Base-by-base conservation (phyloP, 257 asterid species). In the Gentiana straminea region DNA sequence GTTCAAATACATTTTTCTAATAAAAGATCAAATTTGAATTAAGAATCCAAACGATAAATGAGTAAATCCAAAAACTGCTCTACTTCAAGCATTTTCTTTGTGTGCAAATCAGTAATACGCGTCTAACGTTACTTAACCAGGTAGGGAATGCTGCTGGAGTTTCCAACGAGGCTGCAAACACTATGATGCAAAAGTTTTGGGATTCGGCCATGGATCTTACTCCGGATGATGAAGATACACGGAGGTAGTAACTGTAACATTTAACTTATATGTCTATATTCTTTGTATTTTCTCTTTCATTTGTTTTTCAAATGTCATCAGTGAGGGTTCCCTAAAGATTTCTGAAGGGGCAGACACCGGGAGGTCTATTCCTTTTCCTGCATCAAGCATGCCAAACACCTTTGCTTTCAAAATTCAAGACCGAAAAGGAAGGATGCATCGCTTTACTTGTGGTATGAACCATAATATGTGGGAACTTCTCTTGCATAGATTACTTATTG, bases 331-430 rank as follows among this genome's bases (percentile, higher is more conserved):
- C 45, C 67, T 83, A 76, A 88, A 80, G 79, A 37, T 84, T 77
- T 71, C 84, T 65, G 97, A 92, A 41, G 97, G 77, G 34, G 86
- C 79, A 35, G 95, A 92, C 46, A 79, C 86, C 4, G 93, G 84
- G 56, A 73, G 68, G 66, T 73, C 84, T 54, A 63, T 66, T 58
- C 81, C 79, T 38, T 76, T 49, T 59, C 77, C 82, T 60, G 69
- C 86, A 64, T 74, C 94, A 38, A 63, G 66, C 58, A 33, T 78
- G 64, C 60, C 81, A 46, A 76, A 70, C 60, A 67, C 71, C 36
- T 91, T 88, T 56, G 73, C 94, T 51, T 92, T 92, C 79, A 88
- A 92, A 79, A 76, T 92, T 74, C 92, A 92, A 77, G 98, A 92
- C 66, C 73, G 66, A 59, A 86, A 75, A 75, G 97, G 97, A 65